Conservation (phyloP, 768 basidiomycete species). For the Fomitopsis serialis region DNA sequence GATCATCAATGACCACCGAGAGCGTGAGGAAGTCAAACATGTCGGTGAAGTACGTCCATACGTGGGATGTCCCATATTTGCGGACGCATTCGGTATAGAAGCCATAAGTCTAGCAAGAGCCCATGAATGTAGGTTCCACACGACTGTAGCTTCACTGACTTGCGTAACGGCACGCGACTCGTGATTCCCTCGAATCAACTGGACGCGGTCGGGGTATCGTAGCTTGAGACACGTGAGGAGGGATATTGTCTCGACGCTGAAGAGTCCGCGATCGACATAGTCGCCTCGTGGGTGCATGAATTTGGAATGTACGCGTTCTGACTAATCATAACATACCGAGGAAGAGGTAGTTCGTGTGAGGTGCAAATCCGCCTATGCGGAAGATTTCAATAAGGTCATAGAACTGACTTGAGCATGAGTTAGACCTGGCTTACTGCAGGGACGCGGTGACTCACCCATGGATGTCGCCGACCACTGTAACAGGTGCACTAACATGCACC, state of each 20-base stretch:
- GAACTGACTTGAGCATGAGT: constrained; percentile 77
- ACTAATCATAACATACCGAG: constrained; percentile 57
- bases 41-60: constrained; percentile 99
- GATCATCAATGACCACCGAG: constrained; percentile 97
- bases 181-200: constrained; percentile 96
- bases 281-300: constrained; percentile 57
- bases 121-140: constrained; percentile 23
- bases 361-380: constrained; percentile 95
- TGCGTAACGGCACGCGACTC: constrained; percentile 98
- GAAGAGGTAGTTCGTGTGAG: constrained; percentile 97
- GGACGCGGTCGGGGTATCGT: constrained; percentile 93
- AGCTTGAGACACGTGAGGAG: constrained; percentile 95
- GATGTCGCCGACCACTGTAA: constrained; percentile 98
- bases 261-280: constrained; percentile 96
- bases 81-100: constrained; percentile 98
- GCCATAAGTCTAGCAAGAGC: constrained; percentile 76
- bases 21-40: constrained; percentile 99
- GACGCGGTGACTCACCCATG: constrained; percentile 71
- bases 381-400: constrained; percentile 99
- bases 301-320: background rate
- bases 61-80: constrained; percentile 93
- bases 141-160: constrained; percentile 41
- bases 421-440: constrained; percentile 19
- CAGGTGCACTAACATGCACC: constrained; percentile 92
- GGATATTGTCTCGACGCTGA: constrained; percentile 98